Percentiles rank a stretch among this genome's conserved stretches.
Evolutionary conservation across 345 rosid species (phyloP).

Genomic region (Brassica carinata): DNA sequence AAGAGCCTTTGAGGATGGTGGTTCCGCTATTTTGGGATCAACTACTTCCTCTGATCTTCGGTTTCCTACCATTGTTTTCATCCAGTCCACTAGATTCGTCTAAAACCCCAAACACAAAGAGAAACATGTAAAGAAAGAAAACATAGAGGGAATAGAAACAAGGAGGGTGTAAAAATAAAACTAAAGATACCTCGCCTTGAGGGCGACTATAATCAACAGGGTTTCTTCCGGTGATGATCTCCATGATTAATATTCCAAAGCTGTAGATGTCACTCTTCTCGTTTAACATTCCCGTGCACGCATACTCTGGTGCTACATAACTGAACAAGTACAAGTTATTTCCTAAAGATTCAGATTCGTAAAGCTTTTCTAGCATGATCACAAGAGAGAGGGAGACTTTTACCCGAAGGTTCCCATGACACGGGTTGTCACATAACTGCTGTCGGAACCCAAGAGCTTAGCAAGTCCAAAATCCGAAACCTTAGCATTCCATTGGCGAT

Average conservation of each 20-base stretch:
- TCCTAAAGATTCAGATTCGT: not conserved
- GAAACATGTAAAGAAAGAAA: not conserved
- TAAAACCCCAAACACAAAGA: conserved; percentile 32
- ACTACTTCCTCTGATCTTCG: conserved; percentile 77
- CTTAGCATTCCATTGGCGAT: conserved; percentile 84
- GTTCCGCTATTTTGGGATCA: conserved; percentile 82
- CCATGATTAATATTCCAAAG: no score
- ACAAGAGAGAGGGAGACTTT: not conserved
- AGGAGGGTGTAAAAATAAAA: not conserved
- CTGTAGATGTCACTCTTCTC: no score
- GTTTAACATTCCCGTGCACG: no score
- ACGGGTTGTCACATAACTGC: conserved; percentile 81
- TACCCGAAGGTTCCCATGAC: conserved; percentile 99
- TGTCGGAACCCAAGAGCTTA: conserved; percentile 76
- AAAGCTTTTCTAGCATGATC: not conserved
- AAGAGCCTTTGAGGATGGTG: conserved; percentile 68
- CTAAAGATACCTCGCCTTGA: conserved; percentile 66
- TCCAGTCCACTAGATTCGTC: conserved; percentile 91
- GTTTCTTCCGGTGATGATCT: conserved; percentile 41
- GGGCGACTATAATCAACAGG: conserved; percentile 89
- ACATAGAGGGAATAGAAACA: not conserved
- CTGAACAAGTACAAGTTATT: not conserved
- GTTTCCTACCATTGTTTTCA: conserved; percentile 76
- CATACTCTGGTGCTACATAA: no score
- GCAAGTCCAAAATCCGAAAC: conserved; percentile 98